Evolutionary conservation across 129 eudicot genomes (phyloP).

Genomic region (Flaveria sonorensis): DNA sequence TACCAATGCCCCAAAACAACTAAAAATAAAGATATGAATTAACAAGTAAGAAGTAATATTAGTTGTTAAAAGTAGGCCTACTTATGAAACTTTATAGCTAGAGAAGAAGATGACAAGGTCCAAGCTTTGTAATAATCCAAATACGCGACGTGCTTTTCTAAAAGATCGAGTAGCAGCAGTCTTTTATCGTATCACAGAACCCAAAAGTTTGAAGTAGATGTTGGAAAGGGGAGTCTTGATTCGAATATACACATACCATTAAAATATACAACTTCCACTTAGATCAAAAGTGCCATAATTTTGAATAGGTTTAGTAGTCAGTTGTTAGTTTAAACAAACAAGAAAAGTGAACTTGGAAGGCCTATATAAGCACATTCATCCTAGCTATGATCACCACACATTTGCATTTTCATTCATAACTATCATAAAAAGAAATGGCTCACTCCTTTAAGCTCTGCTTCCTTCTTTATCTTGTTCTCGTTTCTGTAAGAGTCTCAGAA

Average conservation of each 20-base stretch:
- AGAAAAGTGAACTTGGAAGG: conserved; percentile 29
- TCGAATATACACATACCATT: conserved; percentile 11
- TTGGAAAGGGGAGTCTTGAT: conserved; percentile 7
- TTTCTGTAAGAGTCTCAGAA: conserved; percentile 30
- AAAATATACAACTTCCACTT: conserved; percentile 38
- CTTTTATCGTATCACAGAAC: conserved; percentile 8
- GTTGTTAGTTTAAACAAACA: conserved; percentile 22
- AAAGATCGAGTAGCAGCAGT: conserved; percentile 19
- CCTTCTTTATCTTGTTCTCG: conserved; percentile 35
- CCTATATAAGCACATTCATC: conserved; percentile 39
- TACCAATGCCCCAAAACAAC: conserved; percentile 27
- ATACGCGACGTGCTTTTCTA: conserved; percentile 4
- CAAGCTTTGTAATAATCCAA: conserved; percentile 8
- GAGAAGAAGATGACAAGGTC: conserved; percentile 6
- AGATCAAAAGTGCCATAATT: conserved; percentile 24
- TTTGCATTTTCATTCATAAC: conserved; percentile 6
- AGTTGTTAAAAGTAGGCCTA: conserved; percentile 12
- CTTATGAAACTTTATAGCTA: conserved; percentile 5
- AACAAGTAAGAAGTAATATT: conserved; percentile 18
- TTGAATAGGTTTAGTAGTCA: conserved; percentile 23
- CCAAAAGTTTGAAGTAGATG: conserved; percentile 9
- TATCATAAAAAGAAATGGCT: conserved; percentile 42
- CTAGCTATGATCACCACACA: conserved; percentile 26
- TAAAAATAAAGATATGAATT: neutral
- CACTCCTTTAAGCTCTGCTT: conserved; percentile 33